These are phyloP conservation scores for Oryza glaberrima DNA, from an alignment of 176 grass and related monocot species.

Conservation along the genomic window DNA sequence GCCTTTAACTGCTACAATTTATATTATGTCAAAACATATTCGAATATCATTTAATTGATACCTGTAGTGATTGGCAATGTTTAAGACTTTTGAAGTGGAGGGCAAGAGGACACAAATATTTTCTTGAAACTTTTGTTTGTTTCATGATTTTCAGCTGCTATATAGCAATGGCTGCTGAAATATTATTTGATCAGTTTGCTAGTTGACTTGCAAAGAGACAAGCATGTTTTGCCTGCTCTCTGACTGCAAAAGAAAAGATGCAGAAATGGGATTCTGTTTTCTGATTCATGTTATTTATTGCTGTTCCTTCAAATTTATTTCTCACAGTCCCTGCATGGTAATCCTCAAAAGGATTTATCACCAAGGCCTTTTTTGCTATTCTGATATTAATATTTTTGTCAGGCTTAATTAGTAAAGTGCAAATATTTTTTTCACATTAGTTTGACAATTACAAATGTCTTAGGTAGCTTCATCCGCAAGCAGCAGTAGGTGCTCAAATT, in stretches of 20 bases:
- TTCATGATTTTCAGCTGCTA: neutral
- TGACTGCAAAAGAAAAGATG: neutral
- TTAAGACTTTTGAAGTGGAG: neutral
- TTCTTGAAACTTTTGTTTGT: constrained; percentile 8
- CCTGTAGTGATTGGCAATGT: constrained; percentile 9
- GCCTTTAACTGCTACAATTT: neutral
- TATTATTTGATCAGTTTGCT: neutral
- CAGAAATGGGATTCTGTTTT: neutral
- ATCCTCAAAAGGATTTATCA: neutral
- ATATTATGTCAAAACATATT: neutral
- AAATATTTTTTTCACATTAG: constrained; percentile 27
- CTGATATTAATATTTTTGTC: constrained; percentile 10
- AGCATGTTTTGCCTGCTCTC: neutral
- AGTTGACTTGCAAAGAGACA: neutral
- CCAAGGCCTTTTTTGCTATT: neutral
- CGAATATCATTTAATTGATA: constrained; percentile 11
- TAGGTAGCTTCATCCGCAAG: constrained; percentile 59
- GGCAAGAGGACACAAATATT: neutral
- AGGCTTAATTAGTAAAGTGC: neutral
- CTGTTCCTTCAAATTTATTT: neutral
- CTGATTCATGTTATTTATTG: neutral
- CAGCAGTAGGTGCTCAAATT: constrained; percentile 45
- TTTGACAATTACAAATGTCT: constrained; percentile 32
- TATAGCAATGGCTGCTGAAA: constrained; percentile 1
- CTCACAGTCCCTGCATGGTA: neutral